phyloP scores from a whole-genome alignment of 805 yeast genomes.

The Wickerhamomyces mucosus region DNA sequence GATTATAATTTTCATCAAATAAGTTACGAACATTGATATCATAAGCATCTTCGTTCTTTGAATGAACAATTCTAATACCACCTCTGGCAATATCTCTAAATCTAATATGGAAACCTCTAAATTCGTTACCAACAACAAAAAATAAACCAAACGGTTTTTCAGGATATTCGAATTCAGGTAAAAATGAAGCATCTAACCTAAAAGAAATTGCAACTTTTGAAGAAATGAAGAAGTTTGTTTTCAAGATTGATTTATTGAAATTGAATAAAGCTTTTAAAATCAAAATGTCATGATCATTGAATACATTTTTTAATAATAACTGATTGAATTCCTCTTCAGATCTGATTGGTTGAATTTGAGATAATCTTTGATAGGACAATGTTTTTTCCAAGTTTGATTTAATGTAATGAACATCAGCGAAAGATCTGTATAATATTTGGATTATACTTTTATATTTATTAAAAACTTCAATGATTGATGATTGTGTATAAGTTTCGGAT shows the following conservation, averaged over 20 bases:
- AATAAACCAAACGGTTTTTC: conserved; percentile 92
- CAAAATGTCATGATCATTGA: conserved; percentile 67
- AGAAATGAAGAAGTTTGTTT: conserved; percentile 89
- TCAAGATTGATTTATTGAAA: conserved; percentile 80
- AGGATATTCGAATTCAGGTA: conserved; percentile 83
- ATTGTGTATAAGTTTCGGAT: conserved; percentile 86
- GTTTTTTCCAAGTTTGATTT: conserved; percentile 64
- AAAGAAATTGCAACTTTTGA: conserved; percentile 93
- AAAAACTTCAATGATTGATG: conserved; percentile 71
- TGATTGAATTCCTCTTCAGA: conserved; percentile 67
- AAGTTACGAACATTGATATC: conserved; percentile 75
- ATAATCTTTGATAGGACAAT: conserved; percentile 75
- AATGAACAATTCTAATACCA: conserved; percentile 91
- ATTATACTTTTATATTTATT: conserved; percentile 61
- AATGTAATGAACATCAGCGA: conserved; percentile 84
- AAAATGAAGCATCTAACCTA: conserved; percentile 77
- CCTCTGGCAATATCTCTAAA: conserved; percentile 97
- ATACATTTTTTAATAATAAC: conserved; percentile 55
- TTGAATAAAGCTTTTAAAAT: conserved; percentile 75
- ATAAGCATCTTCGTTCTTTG: conserved; percentile 79
- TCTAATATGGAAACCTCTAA: conserved; percentile 94
- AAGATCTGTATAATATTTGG: conserved; percentile 77
- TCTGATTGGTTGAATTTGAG: conserved; percentile 67
- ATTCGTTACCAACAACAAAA: conserved; percentile 91
- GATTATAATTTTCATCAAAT: conserved; percentile 93